phyloP scores from a whole-genome alignment of 768 basidiomycete genomes.

The Suillus clintonianus region DNA sequence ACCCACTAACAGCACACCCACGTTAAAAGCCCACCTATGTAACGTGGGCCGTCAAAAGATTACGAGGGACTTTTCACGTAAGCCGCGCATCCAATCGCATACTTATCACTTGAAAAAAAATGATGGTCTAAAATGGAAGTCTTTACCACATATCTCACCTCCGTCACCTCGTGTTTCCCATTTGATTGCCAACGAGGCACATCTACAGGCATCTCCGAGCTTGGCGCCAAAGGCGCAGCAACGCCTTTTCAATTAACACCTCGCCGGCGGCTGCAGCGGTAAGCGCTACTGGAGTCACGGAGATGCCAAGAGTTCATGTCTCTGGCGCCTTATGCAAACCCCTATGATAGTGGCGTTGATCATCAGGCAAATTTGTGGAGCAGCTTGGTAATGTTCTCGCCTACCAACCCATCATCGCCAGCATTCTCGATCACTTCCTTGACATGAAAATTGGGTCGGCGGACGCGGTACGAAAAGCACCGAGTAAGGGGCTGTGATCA shows the following conservation, averaged over 20 bases:
- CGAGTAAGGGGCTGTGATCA: no score
- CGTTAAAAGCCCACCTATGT: neutral
- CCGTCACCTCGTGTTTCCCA: conserved; percentile 20
- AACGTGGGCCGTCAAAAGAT: neutral
- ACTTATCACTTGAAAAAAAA: neutral
- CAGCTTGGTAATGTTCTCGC: conserved; percentile 58
- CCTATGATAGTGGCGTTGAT: conserved; percentile 47
- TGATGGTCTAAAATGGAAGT: neutral
- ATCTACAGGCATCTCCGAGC: conserved; percentile 2
- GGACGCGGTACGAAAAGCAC: conserved; percentile 44
- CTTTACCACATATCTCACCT: neutral
- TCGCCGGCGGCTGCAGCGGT: conserved; percentile 25
- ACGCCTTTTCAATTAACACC: neutral
- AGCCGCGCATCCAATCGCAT: neutral
- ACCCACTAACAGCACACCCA: neutral
- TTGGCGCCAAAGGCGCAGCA: neutral
- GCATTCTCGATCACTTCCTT: conserved; percentile 53
- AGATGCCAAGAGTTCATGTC: conserved; percentile 43
- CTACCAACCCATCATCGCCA: conserved; percentile 41
- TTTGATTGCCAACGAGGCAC: conserved; percentile 6
- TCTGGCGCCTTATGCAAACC: conserved; percentile 49
- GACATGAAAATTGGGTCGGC: conserved; percentile 41
- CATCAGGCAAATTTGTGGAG: conserved; percentile 44
- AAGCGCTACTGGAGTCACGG: conserved; percentile 17
- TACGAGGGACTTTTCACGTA: neutral